Conservation (phyloP, 78 protist species). For the Dictyostelium intermedium region DNA sequence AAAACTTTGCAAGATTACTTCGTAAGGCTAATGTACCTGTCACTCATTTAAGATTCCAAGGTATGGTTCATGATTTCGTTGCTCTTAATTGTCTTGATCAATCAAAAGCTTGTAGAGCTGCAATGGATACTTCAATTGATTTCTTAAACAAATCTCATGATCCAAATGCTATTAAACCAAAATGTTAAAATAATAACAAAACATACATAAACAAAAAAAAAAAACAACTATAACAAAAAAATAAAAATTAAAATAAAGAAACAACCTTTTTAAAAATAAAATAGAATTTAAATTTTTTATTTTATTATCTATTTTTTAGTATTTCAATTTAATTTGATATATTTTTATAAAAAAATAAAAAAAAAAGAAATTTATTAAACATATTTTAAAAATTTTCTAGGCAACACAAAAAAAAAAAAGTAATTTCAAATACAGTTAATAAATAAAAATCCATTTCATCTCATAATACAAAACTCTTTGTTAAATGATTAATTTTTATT, state of each 20-base stretch:
- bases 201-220: neutral
- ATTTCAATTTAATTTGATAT: too few relatives aligned
- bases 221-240: neutral
- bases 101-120: neutral
- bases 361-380: too few relatives aligned
- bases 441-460: too few relatives aligned
- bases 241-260: neutral
- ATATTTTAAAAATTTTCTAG: too few relatives aligned
- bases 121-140: slow-evolving; percentile 18
- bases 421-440: too few relatives aligned
- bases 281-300: too few relatives aligned
- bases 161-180: neutral
- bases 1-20: neutral
- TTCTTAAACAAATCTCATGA: slow-evolving; percentile 3
- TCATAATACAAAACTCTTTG: too few relatives aligned
- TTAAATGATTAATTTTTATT: too few relatives aligned
- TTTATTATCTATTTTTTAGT: too few relatives aligned
- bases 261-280: too few relatives aligned
- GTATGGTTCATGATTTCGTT: slow-evolving; percentile 32
- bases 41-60: neutral
- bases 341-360: too few relatives aligned
- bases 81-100: neutral
- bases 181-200: neutral
- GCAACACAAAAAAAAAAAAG: too few relatives aligned
- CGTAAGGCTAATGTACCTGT: neutral